Conservation (phyloP, 768 basidiomycete genomes). For the Rickenella mellea region DNA sequence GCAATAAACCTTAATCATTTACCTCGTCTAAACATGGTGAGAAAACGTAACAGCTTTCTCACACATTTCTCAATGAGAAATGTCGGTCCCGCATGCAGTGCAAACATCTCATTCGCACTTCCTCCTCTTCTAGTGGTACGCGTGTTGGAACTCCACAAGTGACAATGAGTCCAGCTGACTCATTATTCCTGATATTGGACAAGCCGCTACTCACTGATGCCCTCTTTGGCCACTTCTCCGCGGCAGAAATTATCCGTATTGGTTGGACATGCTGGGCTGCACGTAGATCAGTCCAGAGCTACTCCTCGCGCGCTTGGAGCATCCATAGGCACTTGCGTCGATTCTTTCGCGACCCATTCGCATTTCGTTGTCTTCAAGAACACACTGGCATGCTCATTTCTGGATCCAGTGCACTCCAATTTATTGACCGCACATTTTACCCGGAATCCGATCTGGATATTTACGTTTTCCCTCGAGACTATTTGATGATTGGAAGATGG, state of each 20-base stretch:
- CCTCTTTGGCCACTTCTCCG: neutral
- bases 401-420: slow-evolving; percentile 6
- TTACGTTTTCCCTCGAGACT: neutral
- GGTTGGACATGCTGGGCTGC: neutral
- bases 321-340: slow-evolving; percentile 1
- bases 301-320: slow-evolving; percentile 7
- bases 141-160: too few species aligned
- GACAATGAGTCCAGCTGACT: too few species aligned
- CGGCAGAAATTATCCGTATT: neutral
- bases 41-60: too few species aligned
- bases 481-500: neutral
- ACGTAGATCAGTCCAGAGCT: neutral
- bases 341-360: neutral
- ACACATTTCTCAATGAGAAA: too few species aligned
- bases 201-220: neutral
- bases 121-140: too few species aligned
- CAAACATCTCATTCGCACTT: too few species aligned
- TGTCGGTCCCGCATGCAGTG: too few species aligned
- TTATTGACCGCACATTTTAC: slow-evolving; percentile 5
- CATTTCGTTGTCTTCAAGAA: slow-evolving; percentile 6
- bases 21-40: too few species aligned
- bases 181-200: neutral
- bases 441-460: slow-evolving; percentile 7
- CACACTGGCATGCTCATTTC: slow-evolving; percentile 1
- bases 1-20: too few species aligned